Percentiles rank a stretch among this genome's conserved stretches.
Evolutionary conservation across 257 asterid species (phyloP).

Genomic region (Penstemon barbatus): DNA sequence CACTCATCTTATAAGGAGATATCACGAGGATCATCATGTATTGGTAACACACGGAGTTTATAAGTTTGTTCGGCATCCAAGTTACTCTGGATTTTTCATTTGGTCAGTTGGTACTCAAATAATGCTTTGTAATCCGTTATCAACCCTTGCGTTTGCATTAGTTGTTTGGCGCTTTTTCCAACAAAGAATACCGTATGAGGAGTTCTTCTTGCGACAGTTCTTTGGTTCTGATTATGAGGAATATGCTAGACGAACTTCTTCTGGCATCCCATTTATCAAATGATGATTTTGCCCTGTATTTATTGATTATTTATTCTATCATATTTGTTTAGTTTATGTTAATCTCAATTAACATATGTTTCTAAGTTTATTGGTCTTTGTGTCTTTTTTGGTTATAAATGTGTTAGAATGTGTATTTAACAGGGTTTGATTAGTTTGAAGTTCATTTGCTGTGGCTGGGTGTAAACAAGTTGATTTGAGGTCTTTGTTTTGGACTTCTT

Average conservation of each 20-base stretch:
- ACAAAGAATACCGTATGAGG: constrained; percentile 76
- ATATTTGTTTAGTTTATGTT: too few relatives aligned
- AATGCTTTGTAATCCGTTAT: constrained; percentile 84
- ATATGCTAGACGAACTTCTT: constrained; percentile 56
- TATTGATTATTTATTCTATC: too few relatives aligned
- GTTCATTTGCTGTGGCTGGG: too few relatives aligned
- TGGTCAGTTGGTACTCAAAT: constrained; percentile 67
- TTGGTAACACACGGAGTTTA: constrained; percentile 78
- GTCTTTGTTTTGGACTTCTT: too few relatives aligned
- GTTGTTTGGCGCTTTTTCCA: constrained; percentile 82
- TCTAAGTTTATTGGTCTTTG: too few relatives aligned
- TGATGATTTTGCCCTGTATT: constrained; percentile 31
- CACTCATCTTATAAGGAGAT: constrained; percentile 70
- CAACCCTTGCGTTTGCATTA: constrained; percentile 54
- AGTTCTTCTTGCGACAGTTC: constrained; percentile 75
- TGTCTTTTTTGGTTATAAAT: too few relatives aligned
- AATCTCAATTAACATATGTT: too few relatives aligned
- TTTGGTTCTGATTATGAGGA: constrained; percentile 70
- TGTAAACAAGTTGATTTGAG: too few relatives aligned
- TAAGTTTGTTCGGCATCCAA: constrained; percentile 66
- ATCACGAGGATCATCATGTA: constrained; percentile 66
- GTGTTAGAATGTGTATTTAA: too few relatives aligned
- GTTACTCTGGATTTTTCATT: constrained; percentile 66
- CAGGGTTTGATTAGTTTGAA: too few relatives aligned
- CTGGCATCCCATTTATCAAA: constrained; percentile 81